Conservation (phyloP, 805 yeast genomes). For the Diddensiella caesifluorescens region DNA sequence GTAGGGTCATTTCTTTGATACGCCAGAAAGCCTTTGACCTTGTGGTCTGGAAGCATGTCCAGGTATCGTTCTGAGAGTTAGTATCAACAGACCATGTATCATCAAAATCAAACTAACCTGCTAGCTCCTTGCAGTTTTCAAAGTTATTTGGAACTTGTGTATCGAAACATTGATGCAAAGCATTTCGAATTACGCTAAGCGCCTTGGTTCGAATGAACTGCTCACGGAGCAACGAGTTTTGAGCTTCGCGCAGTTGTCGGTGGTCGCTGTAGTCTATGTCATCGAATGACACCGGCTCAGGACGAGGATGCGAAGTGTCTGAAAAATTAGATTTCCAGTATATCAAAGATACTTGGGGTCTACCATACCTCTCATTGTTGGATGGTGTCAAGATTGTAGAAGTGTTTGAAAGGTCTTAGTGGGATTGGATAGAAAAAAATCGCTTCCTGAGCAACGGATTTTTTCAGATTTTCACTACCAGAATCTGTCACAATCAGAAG, state of each 20-base stretch:
- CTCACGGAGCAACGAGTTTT: conserved; percentile 70
- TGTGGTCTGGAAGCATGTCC: conserved; percentile 66
- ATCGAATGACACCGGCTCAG: conserved; percentile 76
- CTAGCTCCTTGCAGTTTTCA: conserved; percentile 76
- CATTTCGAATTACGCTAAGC: conserved; percentile 62
- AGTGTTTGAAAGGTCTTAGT: too few relatives aligned
- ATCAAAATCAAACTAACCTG: conserved; percentile 41
- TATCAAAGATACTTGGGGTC: too few relatives aligned
- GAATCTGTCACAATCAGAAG: too few relatives aligned
- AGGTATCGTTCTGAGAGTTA: conserved; percentile 46
- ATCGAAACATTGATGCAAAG: conserved; percentile 65
- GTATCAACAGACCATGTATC: too few relatives aligned
- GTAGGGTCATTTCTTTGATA: conserved; percentile 86
- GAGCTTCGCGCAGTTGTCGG: conserved; percentile 62
- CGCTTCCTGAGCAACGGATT: too few relatives aligned
- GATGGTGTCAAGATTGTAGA: too few relatives aligned
- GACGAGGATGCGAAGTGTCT: conserved; percentile 33
- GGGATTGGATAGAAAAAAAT: too few relatives aligned
- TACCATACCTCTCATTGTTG: too few relatives aligned
- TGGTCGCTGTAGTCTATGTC: conserved; percentile 70
- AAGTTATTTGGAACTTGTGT: conserved; percentile 60
- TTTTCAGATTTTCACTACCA: too few relatives aligned
- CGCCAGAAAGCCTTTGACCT: conserved; percentile 70
- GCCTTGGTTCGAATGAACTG: conserved; percentile 71
- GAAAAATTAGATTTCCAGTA: background rate